Percentiles rank a stretch among this genome's conserved stretches.
phyloP scores from a whole-genome alignment of 345 rosid genomes.

The Populus alba region DNA sequence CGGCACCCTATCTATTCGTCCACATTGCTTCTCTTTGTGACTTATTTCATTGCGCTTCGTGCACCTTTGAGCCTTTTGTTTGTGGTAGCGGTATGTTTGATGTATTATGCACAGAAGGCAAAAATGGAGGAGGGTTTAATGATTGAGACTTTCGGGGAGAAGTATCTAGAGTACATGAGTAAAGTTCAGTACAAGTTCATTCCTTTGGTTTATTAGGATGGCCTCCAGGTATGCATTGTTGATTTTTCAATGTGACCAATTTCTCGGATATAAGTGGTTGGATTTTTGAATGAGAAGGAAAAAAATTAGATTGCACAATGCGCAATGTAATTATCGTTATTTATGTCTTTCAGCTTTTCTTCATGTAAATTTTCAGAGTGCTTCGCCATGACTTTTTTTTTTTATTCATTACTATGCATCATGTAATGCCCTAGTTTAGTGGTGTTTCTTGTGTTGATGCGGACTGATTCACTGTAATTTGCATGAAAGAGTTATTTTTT shows the following conservation, averaged over 20 bases:
- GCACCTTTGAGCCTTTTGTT: slow-evolving; percentile 73
- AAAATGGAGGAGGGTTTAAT: slow-evolving; percentile 68
- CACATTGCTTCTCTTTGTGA: slow-evolving; percentile 60
- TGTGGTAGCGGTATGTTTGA: slow-evolving; percentile 55
- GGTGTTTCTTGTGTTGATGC: neutral
- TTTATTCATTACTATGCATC: neutral
- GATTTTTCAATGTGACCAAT: slow-evolving; percentile 19
- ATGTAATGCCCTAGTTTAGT: neutral
- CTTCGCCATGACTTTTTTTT: neutral
- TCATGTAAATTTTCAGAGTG: neutral
- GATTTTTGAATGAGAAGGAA: slow-evolving; percentile 2
- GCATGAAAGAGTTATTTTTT: neutral
- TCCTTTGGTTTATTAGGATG: slow-evolving; percentile 65
- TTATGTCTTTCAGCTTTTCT: neutral
- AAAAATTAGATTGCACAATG: neutral
- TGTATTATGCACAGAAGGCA: slow-evolving; percentile 69
- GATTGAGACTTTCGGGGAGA: slow-evolving; percentile 73
- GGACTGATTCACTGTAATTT: neutral
- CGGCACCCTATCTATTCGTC: slow-evolving; percentile 78
- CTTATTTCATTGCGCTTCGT: slow-evolving; percentile 61
- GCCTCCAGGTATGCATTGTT: slow-evolving; percentile 38
- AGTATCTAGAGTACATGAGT: slow-evolving; percentile 56
- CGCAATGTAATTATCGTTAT: neutral
- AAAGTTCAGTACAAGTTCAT: slow-evolving; percentile 76
- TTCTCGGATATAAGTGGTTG: slow-evolving; percentile 11